Percentiles rank a stretch among this genome's conserved stretches.
These are phyloP conservation scores for Phytophthora sojae DNA, from an alignment of 352 stramenopile species.

Conservation along the genomic window DNA sequence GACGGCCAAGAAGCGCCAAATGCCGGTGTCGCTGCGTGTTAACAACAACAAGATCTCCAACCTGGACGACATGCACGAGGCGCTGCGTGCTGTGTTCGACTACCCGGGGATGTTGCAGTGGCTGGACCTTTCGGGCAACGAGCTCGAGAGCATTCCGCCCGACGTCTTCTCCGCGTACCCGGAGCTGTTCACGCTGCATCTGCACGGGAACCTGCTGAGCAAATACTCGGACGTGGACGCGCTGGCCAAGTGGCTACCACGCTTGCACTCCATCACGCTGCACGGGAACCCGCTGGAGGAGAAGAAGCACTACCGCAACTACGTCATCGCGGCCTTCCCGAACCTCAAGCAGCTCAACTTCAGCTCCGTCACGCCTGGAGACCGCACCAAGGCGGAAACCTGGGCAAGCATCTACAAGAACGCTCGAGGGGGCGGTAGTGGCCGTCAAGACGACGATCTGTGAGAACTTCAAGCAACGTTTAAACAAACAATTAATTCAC, in stretches of 20 bases:
- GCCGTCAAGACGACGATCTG: conserved; percentile 14
- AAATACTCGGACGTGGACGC: conserved; percentile 74
- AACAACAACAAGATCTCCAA: conserved; percentile 75
- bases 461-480: conserved; percentile 2
- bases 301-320: conserved; percentile 90
- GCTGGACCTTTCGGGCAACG: conserved; percentile 73
- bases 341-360: conserved; percentile 80
- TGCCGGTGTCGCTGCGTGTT: conserved; percentile 54
- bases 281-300: conserved; percentile 88
- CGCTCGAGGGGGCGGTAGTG: conserved; percentile 17
- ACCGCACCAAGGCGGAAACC: conserved; percentile 71
- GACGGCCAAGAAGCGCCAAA: conserved; percentile 22
- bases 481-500: neutral
- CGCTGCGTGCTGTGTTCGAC: conserved; percentile 58
- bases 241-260: conserved; percentile 51
- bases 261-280: conserved; percentile 71
- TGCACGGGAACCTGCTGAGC: conserved; percentile 76
- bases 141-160: conserved; percentile 41
- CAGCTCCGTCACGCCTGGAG: conserved; percentile 67
- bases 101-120: conserved; percentile 61
- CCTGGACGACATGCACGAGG: conserved; percentile 62
- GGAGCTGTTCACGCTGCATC: conserved; percentile 70
- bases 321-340: conserved; percentile 77
- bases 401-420: conserved; percentile 82
- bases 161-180: conserved; percentile 54